Percentiles rank a stretch among this genome's conserved stretches.
Evolutionary conservation across 441 rosid genomes (phyloP).

Genomic region (Pelargonium fulgidum): DNA sequence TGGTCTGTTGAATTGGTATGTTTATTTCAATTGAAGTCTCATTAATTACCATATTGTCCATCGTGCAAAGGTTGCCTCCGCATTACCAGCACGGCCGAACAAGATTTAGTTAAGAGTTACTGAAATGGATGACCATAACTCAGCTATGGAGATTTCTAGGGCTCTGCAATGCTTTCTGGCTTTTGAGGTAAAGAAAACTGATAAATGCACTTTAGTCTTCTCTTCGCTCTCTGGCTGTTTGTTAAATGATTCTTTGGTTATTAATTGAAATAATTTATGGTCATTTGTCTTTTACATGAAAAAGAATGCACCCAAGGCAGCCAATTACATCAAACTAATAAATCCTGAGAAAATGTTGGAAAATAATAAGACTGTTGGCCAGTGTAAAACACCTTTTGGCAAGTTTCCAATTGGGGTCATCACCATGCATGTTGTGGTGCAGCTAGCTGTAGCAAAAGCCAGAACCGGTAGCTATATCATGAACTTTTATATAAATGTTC

Average conservation of each 20-base stretch:
- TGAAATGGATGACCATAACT: background rate
- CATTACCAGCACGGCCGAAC: background rate
- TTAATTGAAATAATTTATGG: slow-evolving; percentile 4
- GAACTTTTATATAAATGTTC: slow-evolving; percentile 7
- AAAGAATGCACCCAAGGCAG: slow-evolving; percentile 60
- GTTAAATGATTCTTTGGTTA: background rate
- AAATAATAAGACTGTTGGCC: slow-evolving; percentile 74
- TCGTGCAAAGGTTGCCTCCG: background rate
- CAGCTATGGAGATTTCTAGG: background rate
- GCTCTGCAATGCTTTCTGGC: background rate
- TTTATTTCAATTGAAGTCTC: background rate
- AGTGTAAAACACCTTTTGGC: slow-evolving; percentile 71
- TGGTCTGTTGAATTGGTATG: background rate
- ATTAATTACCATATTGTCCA: background rate
- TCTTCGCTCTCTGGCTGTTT: background rate
- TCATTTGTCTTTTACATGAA: slow-evolving; percentile 37
- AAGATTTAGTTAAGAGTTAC: background rate
- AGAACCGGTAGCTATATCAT: slow-evolving; percentile 52
- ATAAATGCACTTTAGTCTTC: too few relatives aligned
- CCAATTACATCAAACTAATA: slow-evolving; percentile 74
- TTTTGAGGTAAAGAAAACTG: too few relatives aligned
- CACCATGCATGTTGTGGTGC: slow-evolving; percentile 95
- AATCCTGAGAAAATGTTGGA: slow-evolving; percentile 84
- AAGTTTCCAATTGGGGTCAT: slow-evolving; percentile 63
- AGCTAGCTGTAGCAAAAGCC: slow-evolving; percentile 58